A percentile compares a stretch with the other conserved stretches of the same genome.
Conservation (phyloP, 2,329 filamentous ascomycete genomes). For the Ophiostoma fasciatum region DNA sequence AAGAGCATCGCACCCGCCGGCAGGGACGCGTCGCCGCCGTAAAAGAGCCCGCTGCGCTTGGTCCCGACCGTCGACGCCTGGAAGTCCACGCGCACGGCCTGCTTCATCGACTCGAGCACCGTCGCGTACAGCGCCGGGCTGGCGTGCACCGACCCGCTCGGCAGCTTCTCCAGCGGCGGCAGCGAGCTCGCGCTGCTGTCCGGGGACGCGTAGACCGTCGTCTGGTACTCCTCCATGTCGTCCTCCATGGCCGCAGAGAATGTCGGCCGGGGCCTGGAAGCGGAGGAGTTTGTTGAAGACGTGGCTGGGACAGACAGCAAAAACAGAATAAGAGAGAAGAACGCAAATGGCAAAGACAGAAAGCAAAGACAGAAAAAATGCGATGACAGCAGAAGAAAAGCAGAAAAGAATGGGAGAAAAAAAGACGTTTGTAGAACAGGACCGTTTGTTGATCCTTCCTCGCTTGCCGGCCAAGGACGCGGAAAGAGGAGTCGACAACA, state of each 20-base stretch:
- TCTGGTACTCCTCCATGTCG: constrained; percentile 4
- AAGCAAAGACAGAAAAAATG: neutral
- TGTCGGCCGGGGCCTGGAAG: no score
- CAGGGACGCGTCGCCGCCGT: neutral
- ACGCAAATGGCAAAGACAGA: neutral
- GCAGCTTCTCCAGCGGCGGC: constrained; percentile 1
- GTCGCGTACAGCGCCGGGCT: neutral
- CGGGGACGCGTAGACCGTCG: neutral
- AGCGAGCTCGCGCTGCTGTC: neutral
- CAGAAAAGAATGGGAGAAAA: neutral
- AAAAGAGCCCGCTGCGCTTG: constrained; percentile 5
- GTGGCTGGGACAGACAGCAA: no score
- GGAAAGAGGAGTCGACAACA: neutral
- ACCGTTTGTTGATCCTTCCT: no score
- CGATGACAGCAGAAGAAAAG: neutral
- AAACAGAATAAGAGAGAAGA: neutral
- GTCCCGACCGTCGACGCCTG: neutral
- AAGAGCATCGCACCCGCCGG: constrained; percentile 4
- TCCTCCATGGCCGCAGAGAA: neutral
- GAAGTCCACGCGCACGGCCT: constrained; percentile 2
- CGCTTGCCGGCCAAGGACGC: no score
- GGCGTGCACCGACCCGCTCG: neutral
- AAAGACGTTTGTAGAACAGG: neutral
- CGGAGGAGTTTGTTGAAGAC: no score
- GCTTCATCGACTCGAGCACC: constrained; percentile 3